Evolutionary conservation across 1,284 basidiomycete species (phyloP), one percentile per base, ranked within the genome.

Genomic region (Malassezia nana): DNA sequence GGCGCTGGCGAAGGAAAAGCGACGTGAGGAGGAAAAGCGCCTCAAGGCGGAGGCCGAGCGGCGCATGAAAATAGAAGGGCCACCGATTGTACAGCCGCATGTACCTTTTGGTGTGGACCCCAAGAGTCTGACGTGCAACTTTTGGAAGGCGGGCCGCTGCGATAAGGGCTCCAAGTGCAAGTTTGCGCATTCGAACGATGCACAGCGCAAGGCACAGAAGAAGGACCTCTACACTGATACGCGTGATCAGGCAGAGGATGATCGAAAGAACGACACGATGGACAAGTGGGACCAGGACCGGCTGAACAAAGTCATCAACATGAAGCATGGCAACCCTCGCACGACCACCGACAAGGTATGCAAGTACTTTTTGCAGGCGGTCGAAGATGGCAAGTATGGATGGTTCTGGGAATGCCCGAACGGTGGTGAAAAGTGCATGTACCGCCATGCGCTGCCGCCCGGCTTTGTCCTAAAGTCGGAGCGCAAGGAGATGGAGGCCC

Each of bases 281-380:
- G 91, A 95, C 66, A 84, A 80, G 65, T 99, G 92, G 92, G 90
- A 96, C 77, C 87, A 96, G 63, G 90, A 84, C 64, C 96, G 92
- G 76, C 78, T 98, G 46, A 80, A 83, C 45, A 81, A 78, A 24
- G 94, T 98, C 55, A 87, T 98, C 8, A 69, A 84, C 13, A 87
- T 86, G 49, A 96, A 96, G 76, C 79, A 82, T 53, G 88, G 88
- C 29, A 95, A 94, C 75, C 90, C 90, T 46, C 81, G 83, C 65
- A 91, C 86, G 28, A 89, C 85, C 2, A 98, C 92, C 40, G 88
- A 94, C 60, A 75, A 95, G 69, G 91, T 96, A 8, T 96, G 92
- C 83, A 96, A 92, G 77, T 84, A 79, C 77, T 98, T 98, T 73
- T 86, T 99, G 61, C 85, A 95, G 71, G 94, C 92, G 24, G 94